Evolutionary conservation across 305 asterid species (phyloP).

Genomic region (Fraxinus sp.): DNA sequence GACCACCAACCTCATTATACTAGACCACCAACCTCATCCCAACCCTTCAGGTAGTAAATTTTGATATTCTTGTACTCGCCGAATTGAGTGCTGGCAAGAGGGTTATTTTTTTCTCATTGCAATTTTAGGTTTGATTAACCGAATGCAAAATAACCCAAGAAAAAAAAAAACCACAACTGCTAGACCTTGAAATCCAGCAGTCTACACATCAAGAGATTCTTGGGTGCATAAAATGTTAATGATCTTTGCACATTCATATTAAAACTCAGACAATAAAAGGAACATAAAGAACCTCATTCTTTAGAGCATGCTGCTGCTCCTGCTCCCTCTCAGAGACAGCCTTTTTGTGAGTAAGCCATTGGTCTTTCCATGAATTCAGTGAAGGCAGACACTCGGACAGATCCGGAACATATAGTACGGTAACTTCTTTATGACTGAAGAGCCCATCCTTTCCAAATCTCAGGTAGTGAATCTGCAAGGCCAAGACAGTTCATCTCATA

Average conservation of each 20-base stretch:
- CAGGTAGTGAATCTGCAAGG: conserved; percentile 82
- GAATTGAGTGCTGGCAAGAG: neutral
- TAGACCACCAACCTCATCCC: neutral
- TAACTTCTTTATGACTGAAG: conserved; percentile 89
- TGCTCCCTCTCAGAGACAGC: conserved; percentile 67
- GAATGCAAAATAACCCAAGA: neutral
- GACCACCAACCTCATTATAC: neutral
- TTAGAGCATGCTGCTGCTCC: conserved; percentile 46
- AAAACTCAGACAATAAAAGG: conserved; percentile 13
- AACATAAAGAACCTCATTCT: conserved; percentile 59
- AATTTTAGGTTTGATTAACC: neutral
- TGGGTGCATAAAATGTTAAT: neutral
- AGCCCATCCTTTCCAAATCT: conserved; percentile 89
- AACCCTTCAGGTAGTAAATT: neutral
- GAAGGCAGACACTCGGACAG: conserved; percentile 89
- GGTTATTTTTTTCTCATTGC: conserved; percentile 2
- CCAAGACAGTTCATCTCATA: conserved; percentile 21
- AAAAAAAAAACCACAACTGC: neutral
- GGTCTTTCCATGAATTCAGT: conserved; percentile 76
- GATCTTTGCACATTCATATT: neutral
- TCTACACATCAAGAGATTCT: conserved; percentile 5
- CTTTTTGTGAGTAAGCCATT: conserved; percentile 74
- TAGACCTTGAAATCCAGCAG: neutral
- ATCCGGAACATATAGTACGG: conserved; percentile 87
- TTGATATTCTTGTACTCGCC: neutral